Conservation (phyloP, 768 basidiomycete species). For the Termitomyces titanicus region DNA sequence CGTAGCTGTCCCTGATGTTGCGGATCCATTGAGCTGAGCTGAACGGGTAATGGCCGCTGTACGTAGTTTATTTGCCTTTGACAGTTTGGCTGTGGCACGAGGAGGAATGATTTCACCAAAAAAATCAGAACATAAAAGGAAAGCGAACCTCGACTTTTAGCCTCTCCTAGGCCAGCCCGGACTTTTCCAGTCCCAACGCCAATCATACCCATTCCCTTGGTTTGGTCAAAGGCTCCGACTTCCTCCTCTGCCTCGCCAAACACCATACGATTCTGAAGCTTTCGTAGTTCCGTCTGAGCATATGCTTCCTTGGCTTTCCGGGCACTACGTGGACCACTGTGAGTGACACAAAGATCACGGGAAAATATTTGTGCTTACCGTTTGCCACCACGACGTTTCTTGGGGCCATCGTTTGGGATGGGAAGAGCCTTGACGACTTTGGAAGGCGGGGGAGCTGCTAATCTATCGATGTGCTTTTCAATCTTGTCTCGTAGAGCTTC, state of each 20-base stretch:
- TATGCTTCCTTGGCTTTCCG: conserved; percentile 99
- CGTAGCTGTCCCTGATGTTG: conserved; percentile 82
- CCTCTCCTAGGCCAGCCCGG: conserved; percentile 81
- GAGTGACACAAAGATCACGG: not conserved
- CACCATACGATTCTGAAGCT: conserved; percentile 94
- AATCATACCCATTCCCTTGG: conserved; percentile 98
- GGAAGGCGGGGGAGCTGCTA: conserved; percentile 90
- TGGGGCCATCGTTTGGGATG: conserved; percentile 91
- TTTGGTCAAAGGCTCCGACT: conserved; percentile 94
- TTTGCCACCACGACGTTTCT: conserved; percentile 94
- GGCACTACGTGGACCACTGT: conserved; percentile 49
- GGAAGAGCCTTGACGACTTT: conserved; percentile 94
- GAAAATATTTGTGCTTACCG: conserved; percentile 46
- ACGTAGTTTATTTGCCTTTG: conserved; percentile 89
- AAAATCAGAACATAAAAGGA: conserved; percentile 4
- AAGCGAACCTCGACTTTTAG: conserved; percentile 81
- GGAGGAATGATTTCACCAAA: not conserved
- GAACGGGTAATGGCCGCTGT: conserved; percentile 80
- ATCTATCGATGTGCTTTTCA: conserved; percentile 87
- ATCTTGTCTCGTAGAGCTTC: conserved; percentile 77
- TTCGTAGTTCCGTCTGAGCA: conserved; percentile 93
- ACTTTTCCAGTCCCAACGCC: conserved; percentile 85
- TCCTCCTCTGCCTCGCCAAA: conserved; percentile 97
- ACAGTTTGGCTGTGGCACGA: conserved; percentile 78
- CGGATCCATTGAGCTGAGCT: conserved; percentile 46